phyloP scores from a whole-genome alignment of 495 filamentous ascomycete genomes.

The Aspergillus asperescens region DNA sequence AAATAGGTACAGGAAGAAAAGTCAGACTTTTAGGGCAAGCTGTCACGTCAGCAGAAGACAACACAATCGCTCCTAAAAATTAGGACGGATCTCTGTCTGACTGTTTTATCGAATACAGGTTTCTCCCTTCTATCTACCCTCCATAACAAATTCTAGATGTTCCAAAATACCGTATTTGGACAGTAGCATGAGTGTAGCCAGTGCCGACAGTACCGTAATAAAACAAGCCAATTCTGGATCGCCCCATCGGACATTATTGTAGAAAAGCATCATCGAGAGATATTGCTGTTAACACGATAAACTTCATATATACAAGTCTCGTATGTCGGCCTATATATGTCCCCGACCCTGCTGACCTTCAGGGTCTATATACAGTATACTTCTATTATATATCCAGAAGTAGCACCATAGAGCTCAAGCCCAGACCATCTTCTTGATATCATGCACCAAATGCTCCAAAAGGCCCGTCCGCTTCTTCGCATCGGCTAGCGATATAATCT shows the following conservation, averaged over 20 bases:
- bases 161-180: too few relatives aligned
- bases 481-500: constrained; percentile 76
- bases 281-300: too few relatives aligned
- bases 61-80: background rate
- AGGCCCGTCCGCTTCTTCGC: constrained; percentile 83
- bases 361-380: too few relatives aligned
- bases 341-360: too few relatives aligned
- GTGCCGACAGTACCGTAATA: background rate
- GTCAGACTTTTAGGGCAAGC: background rate
- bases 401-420: constrained; percentile 40
- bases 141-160: too few relatives aligned
- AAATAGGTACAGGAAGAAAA: background rate
- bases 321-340: too few relatives aligned
- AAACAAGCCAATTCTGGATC: background rate
- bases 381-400: background rate
- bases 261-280: too few relatives aligned
- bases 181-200: background rate
- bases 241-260: too few relatives aligned
- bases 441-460: constrained; percentile 79
- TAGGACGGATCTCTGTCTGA: background rate
- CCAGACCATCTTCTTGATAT: constrained; percentile 90
- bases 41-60: too few relatives aligned
- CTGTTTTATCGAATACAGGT: background rate
- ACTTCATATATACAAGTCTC: too few relatives aligned
- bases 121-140: too few relatives aligned